Evolutionary conservation across 1,284 basidiomycete genomes (phyloP).

Genomic region (Leccinum griseonigrum): DNA sequence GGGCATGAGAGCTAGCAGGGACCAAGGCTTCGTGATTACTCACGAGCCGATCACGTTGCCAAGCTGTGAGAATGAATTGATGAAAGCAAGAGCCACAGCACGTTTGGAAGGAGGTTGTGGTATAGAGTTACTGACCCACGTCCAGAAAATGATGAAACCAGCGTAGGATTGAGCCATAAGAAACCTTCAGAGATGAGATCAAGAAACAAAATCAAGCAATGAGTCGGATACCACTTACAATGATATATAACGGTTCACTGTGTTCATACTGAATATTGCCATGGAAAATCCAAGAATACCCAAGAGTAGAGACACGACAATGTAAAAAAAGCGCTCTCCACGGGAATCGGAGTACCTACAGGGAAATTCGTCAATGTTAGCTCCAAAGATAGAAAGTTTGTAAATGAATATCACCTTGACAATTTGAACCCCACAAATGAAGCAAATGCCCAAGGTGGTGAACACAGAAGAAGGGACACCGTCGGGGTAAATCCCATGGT

Average conservation of each 20-base stretch:
- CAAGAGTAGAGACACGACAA: constrained; percentile 48
- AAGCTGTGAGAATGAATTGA: constrained; percentile 71
- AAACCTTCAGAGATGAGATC: constrained; percentile 46
- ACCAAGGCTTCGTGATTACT: constrained; percentile 32
- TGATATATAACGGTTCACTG: constrained; percentile 65
- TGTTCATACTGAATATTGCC: constrained; percentile 68
- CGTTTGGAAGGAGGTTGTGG: constrained; percentile 69
- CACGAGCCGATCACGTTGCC: constrained; percentile 77
- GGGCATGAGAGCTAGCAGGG: neutral
- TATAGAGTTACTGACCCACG: constrained; percentile 73
- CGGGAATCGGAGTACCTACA: constrained; percentile 67
- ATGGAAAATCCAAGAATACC: constrained; percentile 76
- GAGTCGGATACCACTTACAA: constrained; percentile 43
- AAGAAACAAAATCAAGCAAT: neutral
- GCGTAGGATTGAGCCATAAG: constrained; percentile 75
- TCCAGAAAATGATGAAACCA: constrained; percentile 65
- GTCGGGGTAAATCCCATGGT: constrained; percentile 57
- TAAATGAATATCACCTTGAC: constrained; percentile 32
- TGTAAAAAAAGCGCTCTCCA: constrained; percentile 68
- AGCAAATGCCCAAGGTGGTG: constrained; percentile 63
- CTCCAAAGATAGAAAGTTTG: constrained; percentile 15
- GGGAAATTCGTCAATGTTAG: neutral
- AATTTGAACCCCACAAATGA: constrained; percentile 42
- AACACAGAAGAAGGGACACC: constrained; percentile 55
- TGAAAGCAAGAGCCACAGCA: constrained; percentile 72